Conservation (phyloP, 257 asterid species). For the Scutellaria barbata region DNA sequence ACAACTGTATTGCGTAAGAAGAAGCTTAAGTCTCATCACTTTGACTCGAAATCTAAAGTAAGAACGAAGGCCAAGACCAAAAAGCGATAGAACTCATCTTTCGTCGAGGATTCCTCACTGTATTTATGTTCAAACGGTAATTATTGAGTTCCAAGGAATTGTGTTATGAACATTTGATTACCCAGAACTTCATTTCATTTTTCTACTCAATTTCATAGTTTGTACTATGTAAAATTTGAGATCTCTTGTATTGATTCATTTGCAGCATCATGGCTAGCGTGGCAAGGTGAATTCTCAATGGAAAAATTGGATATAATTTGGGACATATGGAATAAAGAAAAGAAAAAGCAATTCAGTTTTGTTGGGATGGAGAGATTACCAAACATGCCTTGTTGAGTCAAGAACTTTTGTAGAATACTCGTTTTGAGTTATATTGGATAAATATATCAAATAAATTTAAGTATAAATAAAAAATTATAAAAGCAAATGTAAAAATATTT, state of each 20-base stretch:
- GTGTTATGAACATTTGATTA: slow-evolving; percentile 16
- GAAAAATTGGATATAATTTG: too few species aligned
- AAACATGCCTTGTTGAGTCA: too few species aligned
- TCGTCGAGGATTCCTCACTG: slow-evolving; percentile 6
- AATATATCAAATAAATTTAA: too few species aligned
- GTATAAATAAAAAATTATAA: too few species aligned
- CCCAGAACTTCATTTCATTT: background rate
- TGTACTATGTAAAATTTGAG: background rate
- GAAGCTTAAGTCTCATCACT: slow-evolving; percentile 91
- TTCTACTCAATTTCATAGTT: background rate
- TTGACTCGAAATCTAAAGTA: slow-evolving; percentile 78
- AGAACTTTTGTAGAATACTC: too few species aligned
- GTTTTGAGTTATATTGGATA: too few species aligned
- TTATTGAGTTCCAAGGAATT: slow-evolving; percentile 25
- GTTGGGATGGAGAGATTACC: too few species aligned
- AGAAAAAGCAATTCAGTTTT: too few species aligned
- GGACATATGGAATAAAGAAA: too few species aligned
- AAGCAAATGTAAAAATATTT: too few species aligned
- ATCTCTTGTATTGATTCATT: background rate
- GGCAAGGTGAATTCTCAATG: too few species aligned
- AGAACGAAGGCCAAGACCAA: slow-evolving; percentile 52
- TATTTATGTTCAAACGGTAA: slow-evolving; percentile 22
- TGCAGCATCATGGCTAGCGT: background rate
- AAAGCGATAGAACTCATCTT: slow-evolving; percentile 41
- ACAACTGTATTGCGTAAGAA: slow-evolving; percentile 58